Conservation (phyloP, 805 yeast species). For the Lipomyces chichibuensis region DNA sequence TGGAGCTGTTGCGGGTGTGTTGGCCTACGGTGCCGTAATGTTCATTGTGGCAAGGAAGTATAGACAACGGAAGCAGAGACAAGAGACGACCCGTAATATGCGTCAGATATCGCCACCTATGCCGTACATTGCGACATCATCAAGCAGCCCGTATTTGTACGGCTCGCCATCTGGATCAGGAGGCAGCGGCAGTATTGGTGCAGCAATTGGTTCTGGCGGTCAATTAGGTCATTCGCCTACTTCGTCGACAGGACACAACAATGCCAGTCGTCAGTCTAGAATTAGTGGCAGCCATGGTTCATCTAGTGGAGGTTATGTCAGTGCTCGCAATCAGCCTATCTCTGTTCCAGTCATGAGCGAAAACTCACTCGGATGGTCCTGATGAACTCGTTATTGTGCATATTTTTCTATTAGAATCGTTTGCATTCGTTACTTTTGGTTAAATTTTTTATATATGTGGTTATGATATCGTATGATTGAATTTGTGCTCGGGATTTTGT, state of each 20-base stretch:
- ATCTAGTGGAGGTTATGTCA: constrained; percentile 26
- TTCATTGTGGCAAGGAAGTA: constrained; percentile 57
- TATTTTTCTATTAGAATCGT: neutral
- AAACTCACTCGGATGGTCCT: constrained; percentile 47
- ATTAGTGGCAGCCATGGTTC: constrained; percentile 27
- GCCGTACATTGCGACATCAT: constrained; percentile 18
- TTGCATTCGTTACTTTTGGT: neutral
- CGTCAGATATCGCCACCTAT: constrained; percentile 30
- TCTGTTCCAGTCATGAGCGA: constrained; percentile 49
- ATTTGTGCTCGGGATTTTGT: neutral
- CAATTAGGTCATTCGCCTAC: constrained; percentile 8
- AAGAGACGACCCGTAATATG: constrained; percentile 11
- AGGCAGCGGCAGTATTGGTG: constrained; percentile 21
- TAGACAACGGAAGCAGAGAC: constrained; percentile 38
- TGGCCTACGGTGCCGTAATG: constrained; percentile 64
- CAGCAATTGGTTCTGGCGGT: constrained; percentile 1
- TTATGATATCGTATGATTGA: neutral
- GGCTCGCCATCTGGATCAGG: constrained; percentile 15
- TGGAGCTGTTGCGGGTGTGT: constrained; percentile 81
- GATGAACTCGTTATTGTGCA: neutral
- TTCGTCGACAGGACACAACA: constrained; percentile 7
- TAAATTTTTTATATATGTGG: neutral
- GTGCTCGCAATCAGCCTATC: constrained; percentile 41
- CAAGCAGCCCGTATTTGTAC: neutral
- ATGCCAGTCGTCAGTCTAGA: constrained; percentile 1